Base-by-base conservation (phyloP, 331 rosid genomes). In the Pyracantha coccinea region DNA sequence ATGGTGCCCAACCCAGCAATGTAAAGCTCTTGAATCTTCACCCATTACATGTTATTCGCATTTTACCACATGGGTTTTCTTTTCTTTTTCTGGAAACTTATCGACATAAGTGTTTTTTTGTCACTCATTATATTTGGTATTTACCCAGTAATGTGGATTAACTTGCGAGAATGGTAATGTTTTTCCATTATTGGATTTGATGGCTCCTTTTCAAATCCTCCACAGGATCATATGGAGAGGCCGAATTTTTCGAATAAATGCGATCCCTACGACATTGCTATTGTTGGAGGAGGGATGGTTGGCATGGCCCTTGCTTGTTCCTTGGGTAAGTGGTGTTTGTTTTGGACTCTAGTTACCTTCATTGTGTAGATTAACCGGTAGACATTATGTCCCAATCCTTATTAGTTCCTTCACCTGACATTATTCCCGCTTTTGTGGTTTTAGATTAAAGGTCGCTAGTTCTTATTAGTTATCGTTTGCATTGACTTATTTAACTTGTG, bases 251-350 rank as follows among this genome's bases (percentile, higher is more conserved):
- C 68, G 1, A 72, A 76, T 79, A 57, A 27, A 73, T 71, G 77
- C 45, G 82, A 85, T 65, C 91, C 85, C 21, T 78, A 92, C 85
- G 99, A 94, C 79, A 44, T 94, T 79, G 97, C 99, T 72, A 88
- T 94, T 81, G 93, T 92, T 77, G 99, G 99, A 85, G 97, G 97
- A 17, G 97, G 99, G 78, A 86, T 92, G 97, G 99, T 90, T 71
- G 99, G 99, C 82, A 71, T 94, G 90, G 89, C 97, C 78, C 65
- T 94, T 73, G 92, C 97, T 80, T 89, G 93, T 85, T 92, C 96
- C 85, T 89, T 94, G 88, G 99, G 99, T 94, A 79, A 45, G 91
- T 79, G 28, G 65, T 78, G 52, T n/a, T 68, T 69, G 27, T 69
- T 72, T 78, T 16, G 6, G 58, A 12, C 75, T 59, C 73, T 68